A percentile compares a stretch with the other conserved stretches of the same genome.
These are phyloP conservation scores for Phytophthora lateralis DNA, from an alignment of 352 stramenopile genomes.

Conservation along the genomic window DNA sequence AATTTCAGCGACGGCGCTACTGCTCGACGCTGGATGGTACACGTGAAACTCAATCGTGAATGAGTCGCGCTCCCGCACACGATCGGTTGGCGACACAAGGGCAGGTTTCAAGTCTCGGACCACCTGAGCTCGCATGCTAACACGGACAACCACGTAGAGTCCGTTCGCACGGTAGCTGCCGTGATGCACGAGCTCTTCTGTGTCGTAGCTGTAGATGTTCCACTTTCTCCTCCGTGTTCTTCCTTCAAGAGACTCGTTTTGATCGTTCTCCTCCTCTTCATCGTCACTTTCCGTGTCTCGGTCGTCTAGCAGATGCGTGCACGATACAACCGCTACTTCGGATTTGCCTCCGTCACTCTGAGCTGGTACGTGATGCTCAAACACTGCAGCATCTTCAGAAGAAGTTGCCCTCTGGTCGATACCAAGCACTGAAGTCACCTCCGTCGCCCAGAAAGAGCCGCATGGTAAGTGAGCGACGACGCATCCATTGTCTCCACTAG, in stretches of 20 bases:
- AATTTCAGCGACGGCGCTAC: slow-evolving; percentile 30
- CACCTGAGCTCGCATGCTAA: slow-evolving; percentile 60
- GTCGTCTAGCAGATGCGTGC: slow-evolving; percentile 51
- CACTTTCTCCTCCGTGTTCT: background rate
- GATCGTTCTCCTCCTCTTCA: slow-evolving; percentile 9
- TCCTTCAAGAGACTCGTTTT: background rate
- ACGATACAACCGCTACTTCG: slow-evolving; percentile 36
- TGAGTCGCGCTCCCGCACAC: slow-evolving; percentile 51
- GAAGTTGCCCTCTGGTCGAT: too few relatives aligned
- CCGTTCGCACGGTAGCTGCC: slow-evolving; percentile 66
- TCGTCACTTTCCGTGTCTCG: slow-evolving; percentile 26
- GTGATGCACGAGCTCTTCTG: slow-evolving; percentile 60
- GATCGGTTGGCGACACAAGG: slow-evolving; percentile 46
- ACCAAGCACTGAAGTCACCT: slow-evolving; percentile 3
- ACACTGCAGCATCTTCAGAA: background rate
- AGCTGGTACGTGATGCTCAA: background rate
- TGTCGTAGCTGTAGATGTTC: slow-evolving; percentile 52
- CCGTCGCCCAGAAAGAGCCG: slow-evolving; percentile 31
- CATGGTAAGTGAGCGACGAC: slow-evolving; percentile 42
- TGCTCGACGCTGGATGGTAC: slow-evolving; percentile 63
- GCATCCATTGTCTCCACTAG: slow-evolving; percentile 15
- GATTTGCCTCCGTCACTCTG: background rate
- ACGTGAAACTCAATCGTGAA: slow-evolving; percentile 62
- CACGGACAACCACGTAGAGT: slow-evolving; percentile 55
- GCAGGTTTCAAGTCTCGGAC: slow-evolving; percentile 25